Conservation (phyloP, 371 early-diverging fungal species). For the Umbelopsis sp. region DNA sequence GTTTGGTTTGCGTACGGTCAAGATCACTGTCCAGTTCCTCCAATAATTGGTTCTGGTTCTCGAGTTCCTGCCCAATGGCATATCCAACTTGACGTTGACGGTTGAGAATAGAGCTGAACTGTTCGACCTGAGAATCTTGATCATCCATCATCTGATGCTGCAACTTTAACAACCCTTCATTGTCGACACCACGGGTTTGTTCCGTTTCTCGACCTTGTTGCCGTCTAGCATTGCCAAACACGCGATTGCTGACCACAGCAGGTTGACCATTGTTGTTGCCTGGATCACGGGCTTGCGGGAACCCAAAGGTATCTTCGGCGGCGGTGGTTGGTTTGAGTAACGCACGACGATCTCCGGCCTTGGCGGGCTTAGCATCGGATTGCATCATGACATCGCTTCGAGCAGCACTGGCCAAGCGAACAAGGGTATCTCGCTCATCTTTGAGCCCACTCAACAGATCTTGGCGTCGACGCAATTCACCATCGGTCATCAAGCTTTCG, state of each 20-base stretch:
- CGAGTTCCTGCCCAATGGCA: constrained; percentile 86
- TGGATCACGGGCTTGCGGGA: constrained; percentile 26
- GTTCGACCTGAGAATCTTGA: constrained; percentile 80
- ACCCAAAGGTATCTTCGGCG: constrained; percentile 25
- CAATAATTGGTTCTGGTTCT: constrained; percentile 81
- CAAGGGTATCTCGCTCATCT: constrained; percentile 71
- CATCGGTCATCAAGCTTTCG: constrained; percentile 52
- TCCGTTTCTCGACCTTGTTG: constrained; percentile 69
- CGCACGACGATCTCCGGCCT: constrained; percentile 28
- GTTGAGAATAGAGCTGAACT: constrained; percentile 70
- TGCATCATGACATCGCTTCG: constrained; percentile 52
- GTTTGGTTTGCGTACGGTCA: constrained; percentile 70
- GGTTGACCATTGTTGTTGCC: constrained; percentile 4
- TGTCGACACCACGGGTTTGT: constrained; percentile 74
- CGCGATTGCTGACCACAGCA: constrained; percentile 41
- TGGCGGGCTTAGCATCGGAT: constrained; percentile 24
- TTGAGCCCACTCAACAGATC: constrained; percentile 76
- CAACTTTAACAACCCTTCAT: constrained; percentile 69
- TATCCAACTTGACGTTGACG: constrained; percentile 84
- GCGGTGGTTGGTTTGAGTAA: constrained; percentile 25
- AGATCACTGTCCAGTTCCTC: constrained; percentile 82
- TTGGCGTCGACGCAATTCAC: constrained; percentile 74
- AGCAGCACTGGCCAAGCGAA: constrained; percentile 48
- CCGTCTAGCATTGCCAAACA: constrained; percentile 68
- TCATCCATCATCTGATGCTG: constrained; percentile 78